A percentile compares a stretch with the other conserved stretches of the same genome.
Conservation (phyloP, 305 asterid genomes). For the Solanum hybrid region DNA sequence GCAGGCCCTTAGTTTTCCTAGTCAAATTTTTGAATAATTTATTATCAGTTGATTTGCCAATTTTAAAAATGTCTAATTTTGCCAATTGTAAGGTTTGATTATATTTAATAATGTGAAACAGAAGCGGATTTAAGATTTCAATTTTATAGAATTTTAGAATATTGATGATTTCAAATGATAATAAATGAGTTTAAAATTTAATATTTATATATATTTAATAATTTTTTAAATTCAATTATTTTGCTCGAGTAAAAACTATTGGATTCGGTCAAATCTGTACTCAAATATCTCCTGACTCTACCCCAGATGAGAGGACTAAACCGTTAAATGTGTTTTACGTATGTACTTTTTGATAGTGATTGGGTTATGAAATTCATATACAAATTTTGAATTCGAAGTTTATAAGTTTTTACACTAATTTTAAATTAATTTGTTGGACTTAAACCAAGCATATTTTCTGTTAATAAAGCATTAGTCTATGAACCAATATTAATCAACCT, state of each 20-base stretch:
- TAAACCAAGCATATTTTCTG: not conserved
- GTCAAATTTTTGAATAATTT: not conserved
- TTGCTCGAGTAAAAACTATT: not conserved
- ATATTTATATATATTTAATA: no score
- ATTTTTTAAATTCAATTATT: not conserved
- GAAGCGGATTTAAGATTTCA: not conserved
- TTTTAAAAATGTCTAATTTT: not conserved
- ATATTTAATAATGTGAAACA: not conserved
- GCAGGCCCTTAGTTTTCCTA: not conserved
- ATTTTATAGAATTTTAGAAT: no score
- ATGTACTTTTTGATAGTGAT: not conserved
- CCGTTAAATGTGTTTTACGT: not conserved
- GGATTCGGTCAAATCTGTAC: not conserved
- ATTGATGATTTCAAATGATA: no score
- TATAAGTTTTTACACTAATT: not conserved
- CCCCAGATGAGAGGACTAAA: not conserved
- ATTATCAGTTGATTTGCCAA: not conserved
- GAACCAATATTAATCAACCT: not conserved
- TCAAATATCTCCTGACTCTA: fast-evolving
- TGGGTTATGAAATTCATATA: not conserved
- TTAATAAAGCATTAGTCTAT: not conserved
- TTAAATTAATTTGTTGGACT: not conserved
- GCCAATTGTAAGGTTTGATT: not conserved
- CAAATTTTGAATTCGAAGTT: not conserved
- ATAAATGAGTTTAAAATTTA: not conserved